Evolutionary conservation across 108 stramenopile genomes (phyloP), one percentile per base, ranked within the genome.

Genomic region (Fistulifera solaris): DNA sequence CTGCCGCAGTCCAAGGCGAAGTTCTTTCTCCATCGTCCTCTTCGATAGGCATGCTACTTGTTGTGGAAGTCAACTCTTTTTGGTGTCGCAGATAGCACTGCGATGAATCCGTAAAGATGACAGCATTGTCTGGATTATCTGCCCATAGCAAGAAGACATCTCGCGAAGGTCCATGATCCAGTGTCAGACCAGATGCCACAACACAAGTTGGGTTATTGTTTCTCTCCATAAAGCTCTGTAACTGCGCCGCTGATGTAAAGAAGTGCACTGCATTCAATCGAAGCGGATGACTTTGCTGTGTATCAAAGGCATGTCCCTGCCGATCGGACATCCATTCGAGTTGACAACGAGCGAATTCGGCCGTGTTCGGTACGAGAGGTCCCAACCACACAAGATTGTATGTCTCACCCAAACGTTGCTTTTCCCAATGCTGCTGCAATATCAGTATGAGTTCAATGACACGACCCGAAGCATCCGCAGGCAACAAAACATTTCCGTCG

Each of bases 401-500:
- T n/a, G 79, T 73, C 0, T 46, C 77, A 8, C 43, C 40, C 5
- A 95, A 67, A 7, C 87, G 71, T 27, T 94, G 74, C 42, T 66
- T 52, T 39, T 82, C 81, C 96, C 96, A 96, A 51, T 87, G 82
- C 49, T 75, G 64, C 67, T 87, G 67, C 48, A 96, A 59, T 18
- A 89, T 18, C 21, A 94, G 62, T 23, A 94, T 62, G 0, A 95
- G 58, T 75, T 96, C 96, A 44, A 95, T 62, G 43, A 80, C 89
- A 40, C 96, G 77, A 5, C 94, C 92, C 40, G 72, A 62, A 27
- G 91, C 87, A 65, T 97, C 96, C 15, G 80, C 81, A 17, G 96
- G 96, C 14, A 95, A 52, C 56, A 97, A 73, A 15, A 93, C 93
- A 61, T 97, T 91, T 0, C 94, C 96, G 42, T 94, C 93, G 5